Evolutionary conservation across 441 rosid genomes (phyloP).

Genomic region (Erysimum cheiri): DNA sequence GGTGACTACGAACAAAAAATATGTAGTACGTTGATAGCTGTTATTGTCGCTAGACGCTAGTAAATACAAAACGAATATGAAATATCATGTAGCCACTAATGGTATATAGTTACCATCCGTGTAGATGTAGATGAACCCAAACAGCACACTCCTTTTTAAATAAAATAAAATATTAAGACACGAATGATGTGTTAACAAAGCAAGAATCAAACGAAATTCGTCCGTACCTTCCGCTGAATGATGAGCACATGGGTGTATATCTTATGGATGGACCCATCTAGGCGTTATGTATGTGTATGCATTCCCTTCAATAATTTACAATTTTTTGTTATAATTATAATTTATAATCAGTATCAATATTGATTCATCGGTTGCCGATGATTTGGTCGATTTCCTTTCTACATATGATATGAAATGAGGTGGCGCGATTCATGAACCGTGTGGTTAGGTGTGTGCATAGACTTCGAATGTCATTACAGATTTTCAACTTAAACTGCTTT

Average conservation of each 20-base stretch:
- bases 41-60: neutral
- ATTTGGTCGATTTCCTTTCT: slow-evolving; percentile 23
- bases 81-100: neutral
- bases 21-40: neutral
- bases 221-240: slow-evolving; percentile 42
- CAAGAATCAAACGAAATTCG: slow-evolving; percentile 34
- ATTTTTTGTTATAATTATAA: neutral
- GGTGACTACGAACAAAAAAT: neutral
- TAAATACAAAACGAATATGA: neutral
- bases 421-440: slow-evolving; percentile 28
- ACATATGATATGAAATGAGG: slow-evolving; percentile 19
- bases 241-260: slow-evolving; percentile 39
- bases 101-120: neutral
- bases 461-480: slow-evolving; percentile 2
- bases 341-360: neutral
- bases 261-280: slow-evolving; percentile 34
- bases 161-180: neutral
- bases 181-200: slow-evolving; percentile 25
- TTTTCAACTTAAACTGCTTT: neutral
- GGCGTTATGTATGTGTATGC: slow-evolving; percentile 6
- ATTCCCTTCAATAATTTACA: neutral
- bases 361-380: slow-evolving; percentile 31
- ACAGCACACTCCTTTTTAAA: neutral
- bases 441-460: slow-evolving; percentile 16
- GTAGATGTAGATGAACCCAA: slow-evolving; percentile 8